Evolutionary conservation across 179 eudicot species (phyloP).

Genomic region (Beta corolliflora): DNA sequence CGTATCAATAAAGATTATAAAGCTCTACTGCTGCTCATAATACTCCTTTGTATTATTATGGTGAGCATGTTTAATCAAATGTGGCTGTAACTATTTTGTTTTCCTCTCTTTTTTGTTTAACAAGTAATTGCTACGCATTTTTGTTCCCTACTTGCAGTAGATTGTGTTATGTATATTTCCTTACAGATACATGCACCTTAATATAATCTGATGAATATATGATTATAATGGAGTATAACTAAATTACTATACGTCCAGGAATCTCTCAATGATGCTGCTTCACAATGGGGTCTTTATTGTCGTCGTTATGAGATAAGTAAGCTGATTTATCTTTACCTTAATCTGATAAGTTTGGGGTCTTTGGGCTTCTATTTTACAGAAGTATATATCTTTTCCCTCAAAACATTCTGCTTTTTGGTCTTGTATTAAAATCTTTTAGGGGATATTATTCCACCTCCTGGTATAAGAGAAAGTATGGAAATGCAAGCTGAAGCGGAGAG

Average conservation of each 20-base stretch:
- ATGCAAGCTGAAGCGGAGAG: conserved; percentile 97
- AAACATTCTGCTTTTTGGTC: not conserved
- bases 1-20: too few species aligned
- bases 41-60: not conserved
- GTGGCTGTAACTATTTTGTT: not conserved
- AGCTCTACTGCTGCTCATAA: not conserved
- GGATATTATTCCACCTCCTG: conserved; percentile 94
- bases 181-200: not conserved
- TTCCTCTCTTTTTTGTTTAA: not conserved
- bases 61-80: not conserved
- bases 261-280: conserved; percentile 80
- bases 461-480: conserved; percentile 86
- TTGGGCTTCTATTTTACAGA: not conserved
- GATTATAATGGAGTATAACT: not conserved
- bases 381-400: not conserved
- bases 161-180: not conserved
- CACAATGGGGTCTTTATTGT: conserved; percentile 84
- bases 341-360: not conserved
- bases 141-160: not conserved
- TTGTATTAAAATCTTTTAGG: conserved; percentile 42
- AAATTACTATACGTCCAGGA: conserved; percentile 40
- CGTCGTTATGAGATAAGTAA: conserved; percentile 94
- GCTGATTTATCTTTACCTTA: conserved; percentile 14
- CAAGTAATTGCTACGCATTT: not conserved
- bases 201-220: conserved; percentile 4